phyloP scores from a whole-genome alignment of 495 filamentous ascomycete genomes.

The Sordaria brevicollis region DNA sequence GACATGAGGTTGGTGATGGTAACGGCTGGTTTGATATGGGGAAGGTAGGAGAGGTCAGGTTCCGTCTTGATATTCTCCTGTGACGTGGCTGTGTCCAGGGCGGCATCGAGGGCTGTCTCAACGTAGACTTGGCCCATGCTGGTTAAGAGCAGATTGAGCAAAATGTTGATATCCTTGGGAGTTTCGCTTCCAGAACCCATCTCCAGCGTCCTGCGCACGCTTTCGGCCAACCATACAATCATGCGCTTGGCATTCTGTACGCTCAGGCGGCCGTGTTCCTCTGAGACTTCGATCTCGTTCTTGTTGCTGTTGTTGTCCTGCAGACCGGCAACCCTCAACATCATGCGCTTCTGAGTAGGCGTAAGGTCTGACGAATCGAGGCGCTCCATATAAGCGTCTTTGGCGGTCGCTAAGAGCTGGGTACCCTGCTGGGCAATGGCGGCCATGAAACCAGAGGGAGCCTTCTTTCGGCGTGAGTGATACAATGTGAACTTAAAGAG shows the following conservation, averaged over 20 bases:
- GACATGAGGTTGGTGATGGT: constrained; percentile 88
- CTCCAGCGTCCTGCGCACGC: constrained; percentile 85
- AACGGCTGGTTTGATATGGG: constrained; percentile 66
- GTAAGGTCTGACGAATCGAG: constrained; percentile 80
- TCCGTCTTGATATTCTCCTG: constrained; percentile 72
- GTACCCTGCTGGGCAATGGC: constrained; percentile 78
- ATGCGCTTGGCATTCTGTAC: constrained; percentile 87
- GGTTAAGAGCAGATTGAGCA: constrained; percentile 73
- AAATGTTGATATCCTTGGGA: constrained; percentile 83
- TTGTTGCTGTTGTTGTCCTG: constrained; percentile 42
- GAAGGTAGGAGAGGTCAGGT: constrained; percentile 79
- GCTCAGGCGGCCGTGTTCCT: constrained; percentile 75
- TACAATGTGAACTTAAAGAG: constrained; percentile 93
- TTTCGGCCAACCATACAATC: constrained; percentile 96
- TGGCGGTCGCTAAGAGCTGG: constrained; percentile 69
- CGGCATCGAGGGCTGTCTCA: constrained; percentile 86
- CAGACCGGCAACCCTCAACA: constrained; percentile 73
- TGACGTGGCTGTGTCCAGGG: constrained; percentile 59
- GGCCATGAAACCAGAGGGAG: constrained; percentile 78
- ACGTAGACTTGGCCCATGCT: constrained; percentile 92
- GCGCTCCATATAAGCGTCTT: constrained; percentile 73
- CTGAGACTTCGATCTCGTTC: constrained; percentile 78
- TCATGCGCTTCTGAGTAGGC: constrained; percentile 71
- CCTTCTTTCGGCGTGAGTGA: constrained; percentile 75
- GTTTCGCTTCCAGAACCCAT: constrained; percentile 77